Evolutionary conservation across 768 basidiomycete species (phyloP).

Genomic region (Psilocybe cyanescens): DNA sequence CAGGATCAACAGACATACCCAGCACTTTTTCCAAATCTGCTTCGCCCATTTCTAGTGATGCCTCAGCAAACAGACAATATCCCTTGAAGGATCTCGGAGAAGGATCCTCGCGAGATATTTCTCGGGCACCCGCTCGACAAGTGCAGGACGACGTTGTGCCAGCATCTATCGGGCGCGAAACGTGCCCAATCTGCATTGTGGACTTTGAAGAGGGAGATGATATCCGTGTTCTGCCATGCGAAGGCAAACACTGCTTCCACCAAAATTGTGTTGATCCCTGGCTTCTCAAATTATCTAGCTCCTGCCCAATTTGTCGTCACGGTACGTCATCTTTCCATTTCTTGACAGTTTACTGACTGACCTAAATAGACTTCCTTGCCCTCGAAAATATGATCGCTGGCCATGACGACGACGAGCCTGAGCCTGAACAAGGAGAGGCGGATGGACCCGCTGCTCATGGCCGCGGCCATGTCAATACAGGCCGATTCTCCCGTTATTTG

Average conservation of each 20-base stretch:
- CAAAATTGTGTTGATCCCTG: conserved; percentile 91
- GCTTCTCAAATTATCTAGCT: conserved; percentile 87
- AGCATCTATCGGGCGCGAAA: conserved; percentile 76
- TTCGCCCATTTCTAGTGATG: conserved; percentile 7
- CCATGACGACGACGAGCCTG: conserved; percentile 26
- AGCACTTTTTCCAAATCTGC: background rate
- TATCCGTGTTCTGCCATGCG: conserved; percentile 87
- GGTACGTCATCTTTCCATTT: conserved; percentile 46
- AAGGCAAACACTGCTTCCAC: conserved; percentile 91
- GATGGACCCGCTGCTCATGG: conserved; percentile 4
- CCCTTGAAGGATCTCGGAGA: conserved; percentile 21
- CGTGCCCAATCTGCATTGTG: conserved; percentile 93
- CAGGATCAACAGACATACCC: conserved; percentile 2
- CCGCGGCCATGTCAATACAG: conserved; percentile 23
- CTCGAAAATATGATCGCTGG: conserved; percentile 58
- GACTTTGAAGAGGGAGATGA: conserved; percentile 96
- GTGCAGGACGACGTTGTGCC: conserved; percentile 51
- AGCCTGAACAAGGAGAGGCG: conserved; percentile 22
- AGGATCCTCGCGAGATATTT: conserved; percentile 15
- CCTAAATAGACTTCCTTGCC: conserved; percentile 56
- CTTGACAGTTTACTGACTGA: background rate
- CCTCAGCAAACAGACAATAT: background rate
- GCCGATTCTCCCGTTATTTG: conserved; percentile 62
- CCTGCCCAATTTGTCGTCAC: conserved; percentile 92
- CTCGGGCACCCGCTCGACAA: conserved; percentile 9